phyloP scores from a whole-genome alignment of 805 yeast species.

The Ogataea pignaliae region DNA sequence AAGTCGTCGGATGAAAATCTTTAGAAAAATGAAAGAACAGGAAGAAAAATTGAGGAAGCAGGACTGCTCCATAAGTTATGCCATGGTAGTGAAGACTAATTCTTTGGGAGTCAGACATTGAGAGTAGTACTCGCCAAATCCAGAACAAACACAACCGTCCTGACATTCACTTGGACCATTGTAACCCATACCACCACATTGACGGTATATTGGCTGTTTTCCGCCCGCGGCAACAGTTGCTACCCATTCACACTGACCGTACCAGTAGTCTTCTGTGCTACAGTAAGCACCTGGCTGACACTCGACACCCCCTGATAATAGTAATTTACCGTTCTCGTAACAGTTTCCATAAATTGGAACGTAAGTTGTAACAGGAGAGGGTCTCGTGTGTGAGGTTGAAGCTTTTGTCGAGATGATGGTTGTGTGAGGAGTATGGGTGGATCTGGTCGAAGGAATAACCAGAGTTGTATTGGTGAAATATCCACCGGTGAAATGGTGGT shows the following conservation, averaged over 20 bases:
- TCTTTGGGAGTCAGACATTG: conserved; percentile 8
- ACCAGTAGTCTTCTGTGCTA: conserved; percentile 4
- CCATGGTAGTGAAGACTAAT: conserved; percentile 4
- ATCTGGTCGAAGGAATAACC: too few species aligned
- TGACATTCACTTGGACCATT: conserved; percentile 4
- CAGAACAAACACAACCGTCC: conserved; percentile 5
- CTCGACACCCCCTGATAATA: conserved; percentile 1
- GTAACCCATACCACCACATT: conserved; percentile 10
- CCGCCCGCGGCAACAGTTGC: neutral
- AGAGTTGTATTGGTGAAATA: too few species aligned
- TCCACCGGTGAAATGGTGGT: too few species aligned
- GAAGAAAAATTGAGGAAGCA: too few species aligned
- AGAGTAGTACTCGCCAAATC: conserved; percentile 5
- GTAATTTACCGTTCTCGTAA: conserved; percentile 5
- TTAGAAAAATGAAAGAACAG: too few species aligned
- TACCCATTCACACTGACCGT: conserved; percentile 7
- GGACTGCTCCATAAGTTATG: neutral
- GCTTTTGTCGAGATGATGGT: neutral
- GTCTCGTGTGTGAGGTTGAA: neutral
- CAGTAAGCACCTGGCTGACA: conserved; percentile 10
- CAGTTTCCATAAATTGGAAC: conserved; percentile 8
- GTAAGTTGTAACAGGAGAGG: neutral
- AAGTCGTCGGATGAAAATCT: too few species aligned
- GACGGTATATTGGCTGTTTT: conserved; percentile 1
- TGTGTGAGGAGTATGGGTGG: neutral